phyloP scores from a whole-genome alignment of 768 basidiomycete species.

The Tubosaeta sp. region DNA sequence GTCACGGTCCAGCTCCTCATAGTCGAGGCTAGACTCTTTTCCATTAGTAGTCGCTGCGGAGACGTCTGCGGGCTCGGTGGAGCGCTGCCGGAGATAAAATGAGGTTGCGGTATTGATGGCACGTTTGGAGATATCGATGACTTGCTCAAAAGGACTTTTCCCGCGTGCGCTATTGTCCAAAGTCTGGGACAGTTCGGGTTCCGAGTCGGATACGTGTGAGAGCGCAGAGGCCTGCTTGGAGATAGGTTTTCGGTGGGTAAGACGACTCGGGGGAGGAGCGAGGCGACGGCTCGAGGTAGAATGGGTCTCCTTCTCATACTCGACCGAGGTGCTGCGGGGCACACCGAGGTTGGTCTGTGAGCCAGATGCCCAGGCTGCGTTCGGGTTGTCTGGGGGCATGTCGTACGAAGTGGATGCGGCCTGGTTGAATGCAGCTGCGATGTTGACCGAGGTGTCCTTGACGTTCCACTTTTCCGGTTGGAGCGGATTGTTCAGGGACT shows the following conservation, averaged over 20 bases:
- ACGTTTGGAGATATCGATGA: conserved; percentile 52
- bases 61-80: conserved; percentile 48
- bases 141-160: conserved; percentile 66
- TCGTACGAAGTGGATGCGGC: conserved; percentile 48
- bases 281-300: conserved; percentile 53
- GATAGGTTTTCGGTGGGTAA: conserved; percentile 43
- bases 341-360: conserved; percentile 43
- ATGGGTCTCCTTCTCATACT: conserved; percentile 67
- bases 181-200: conserved; percentile 43
- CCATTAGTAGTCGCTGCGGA: conserved; percentile 37
- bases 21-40: conserved; percentile 63
- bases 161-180: conserved; percentile 43
- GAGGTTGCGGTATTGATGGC: conserved; percentile 49
- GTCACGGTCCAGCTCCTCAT: conserved; percentile 70
- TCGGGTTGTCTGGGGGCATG: conserved; percentile 48
- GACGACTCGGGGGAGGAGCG: conserved; percentile 55
- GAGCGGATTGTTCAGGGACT: conserved; percentile 25
- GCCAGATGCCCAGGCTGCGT: conserved; percentile 64
- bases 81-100: conserved; percentile 62
- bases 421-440: conserved; percentile 75
- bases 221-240: conserved; percentile 50
- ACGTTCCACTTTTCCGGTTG: conserved; percentile 69
- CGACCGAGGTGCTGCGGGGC: conserved; percentile 74
- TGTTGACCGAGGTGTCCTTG: conserved; percentile 83
- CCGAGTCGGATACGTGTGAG: conserved; percentile 63